Percentiles rank a stretch among this genome's conserved stretches.
These are phyloP conservation scores for Paraphoma chrysanthemicola DNA, from an alignment of 2,329 filamentous ascomycete species.

Conservation along the genomic window DNA sequence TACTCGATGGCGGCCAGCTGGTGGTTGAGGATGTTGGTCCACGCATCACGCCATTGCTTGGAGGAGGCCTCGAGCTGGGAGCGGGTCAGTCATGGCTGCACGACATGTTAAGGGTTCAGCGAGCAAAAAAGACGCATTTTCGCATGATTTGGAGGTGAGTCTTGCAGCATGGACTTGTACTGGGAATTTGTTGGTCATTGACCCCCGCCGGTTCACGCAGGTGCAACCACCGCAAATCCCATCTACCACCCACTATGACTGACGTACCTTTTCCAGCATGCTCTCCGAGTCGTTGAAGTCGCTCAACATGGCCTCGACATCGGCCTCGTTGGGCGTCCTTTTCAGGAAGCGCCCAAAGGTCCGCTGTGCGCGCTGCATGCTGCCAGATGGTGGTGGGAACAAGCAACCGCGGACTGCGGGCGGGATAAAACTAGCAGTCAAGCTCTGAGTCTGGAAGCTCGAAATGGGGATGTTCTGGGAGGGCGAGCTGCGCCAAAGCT, in stretches of 20 bases:
- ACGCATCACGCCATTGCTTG: conserved; percentile 79
- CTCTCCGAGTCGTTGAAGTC: conserved; percentile 83
- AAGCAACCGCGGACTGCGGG: conserved; percentile 12
- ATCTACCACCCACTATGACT: neutral
- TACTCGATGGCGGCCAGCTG: conserved; percentile 72
- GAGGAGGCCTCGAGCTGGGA: conserved; percentile 75
- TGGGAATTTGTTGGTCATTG: conserved; percentile 1
- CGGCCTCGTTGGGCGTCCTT: conserved; percentile 76
- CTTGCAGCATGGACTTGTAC: neutral
- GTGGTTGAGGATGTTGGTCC: conserved; percentile 73
- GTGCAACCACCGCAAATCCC: conserved; percentile 1
- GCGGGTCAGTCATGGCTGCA: conserved; percentile 1
- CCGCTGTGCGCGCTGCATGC: conserved; percentile 75
- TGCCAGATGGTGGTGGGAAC: conserved; percentile 36
- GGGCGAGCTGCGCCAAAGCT: conserved; percentile 7
- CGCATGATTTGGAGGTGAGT: neutral
- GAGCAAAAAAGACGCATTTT: no score
- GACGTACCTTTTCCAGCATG: conserved; percentile 71
- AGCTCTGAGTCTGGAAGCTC: neutral
- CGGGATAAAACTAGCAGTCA: neutral
- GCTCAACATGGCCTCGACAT: conserved; percentile 75
- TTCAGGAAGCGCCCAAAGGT: conserved; percentile 76
- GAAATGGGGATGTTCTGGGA: conserved; percentile 3
- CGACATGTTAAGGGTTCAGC: neutral
- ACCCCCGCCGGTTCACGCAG: conserved; percentile 26